Base-by-base conservation (phyloP, 2,329 filamentous ascomycete species). In the Pseudocercospora eumusae region DNA sequence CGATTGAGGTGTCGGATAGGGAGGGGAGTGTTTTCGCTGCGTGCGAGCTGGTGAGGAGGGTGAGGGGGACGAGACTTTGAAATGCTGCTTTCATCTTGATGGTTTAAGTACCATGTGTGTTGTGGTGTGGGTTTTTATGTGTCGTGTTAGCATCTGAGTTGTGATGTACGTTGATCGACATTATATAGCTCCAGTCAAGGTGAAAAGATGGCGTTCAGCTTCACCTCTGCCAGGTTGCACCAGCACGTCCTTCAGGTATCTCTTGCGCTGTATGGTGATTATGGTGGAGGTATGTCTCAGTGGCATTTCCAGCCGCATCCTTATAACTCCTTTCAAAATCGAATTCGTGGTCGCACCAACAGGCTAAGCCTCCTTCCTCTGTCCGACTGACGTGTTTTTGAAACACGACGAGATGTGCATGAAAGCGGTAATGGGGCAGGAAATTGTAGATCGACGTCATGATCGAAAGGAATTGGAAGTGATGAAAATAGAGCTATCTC, bases 1-100 rank as follows among this genome's bases (percentile, higher is more conserved):
- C 42, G 21, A 69, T 58, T 11, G 68, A 56, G 8, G 18, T 47
- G 27, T 69, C 71, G 3, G 60, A 57, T 56, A 67, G 64, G 0
- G 60, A 50, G 8, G 66, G 68, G 33, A 44, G 11, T 31, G 18
- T 23, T 6, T 5, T 18, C 13, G 13, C 11, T 20, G 23, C 49
- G 27, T 36, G 52, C 27, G 5, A 9, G 15, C 11, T 3, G 5
- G 52, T 4, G 15, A 54, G 56, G 23, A 31, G 20, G 36, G 23
- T 11, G 36, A 25, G n/a, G 33, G 40, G 3, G 6, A 31, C 2
- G 8, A 23, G 20, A n/a, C 15, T 18, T 25, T 25, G 23, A 25
- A 25, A 25, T 25, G 27, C 27, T 33, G 31, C 31, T 33, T 33
- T 33, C 31, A 33, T 33, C 31, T 33, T 33, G 31, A 13, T 4